phyloP scores from a whole-genome alignment of 192 early-diverging fungal genomes.

The Obelidium mucronatum region DNA sequence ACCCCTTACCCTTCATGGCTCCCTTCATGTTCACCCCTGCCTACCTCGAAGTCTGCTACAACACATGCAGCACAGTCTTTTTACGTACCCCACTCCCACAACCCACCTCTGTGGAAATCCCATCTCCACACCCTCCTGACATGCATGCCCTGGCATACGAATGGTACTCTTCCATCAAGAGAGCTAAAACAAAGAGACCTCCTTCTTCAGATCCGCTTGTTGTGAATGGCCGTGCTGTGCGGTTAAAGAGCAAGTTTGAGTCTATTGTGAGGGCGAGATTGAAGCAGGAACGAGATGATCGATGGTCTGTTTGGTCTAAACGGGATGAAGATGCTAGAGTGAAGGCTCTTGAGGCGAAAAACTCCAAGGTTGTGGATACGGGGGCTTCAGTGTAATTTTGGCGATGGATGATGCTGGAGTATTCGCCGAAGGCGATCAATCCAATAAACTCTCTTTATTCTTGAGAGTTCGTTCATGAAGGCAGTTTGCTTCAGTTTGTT shows the following conservation, averaged over 20 bases:
- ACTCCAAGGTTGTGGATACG: not conserved
- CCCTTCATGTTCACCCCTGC: slow-evolving; percentile 97
- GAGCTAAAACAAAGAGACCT: slow-evolving; percentile 42
- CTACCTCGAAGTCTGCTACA: slow-evolving; percentile 97
- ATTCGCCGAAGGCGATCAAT: no score
- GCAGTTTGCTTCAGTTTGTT: no score
- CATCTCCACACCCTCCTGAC: slow-evolving; percentile 91
- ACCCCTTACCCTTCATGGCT: slow-evolving; percentile 62
- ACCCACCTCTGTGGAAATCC: slow-evolving; percentile 86
- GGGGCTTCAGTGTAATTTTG: not conserved
- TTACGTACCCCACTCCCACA: slow-evolving; percentile 87
- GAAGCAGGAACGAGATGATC: slow-evolving; percentile 34
- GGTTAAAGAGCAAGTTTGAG: slow-evolving; percentile 61
- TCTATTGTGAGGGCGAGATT: slow-evolving; percentile 48
- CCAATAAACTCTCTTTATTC: no score
- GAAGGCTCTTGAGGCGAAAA: slow-evolving; percentile 8
- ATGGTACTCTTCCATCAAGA: slow-evolving; percentile 77
- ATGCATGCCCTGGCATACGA: slow-evolving; percentile 91
- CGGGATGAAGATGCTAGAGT: slow-evolving; percentile 25
- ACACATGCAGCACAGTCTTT: slow-evolving; percentile 88
- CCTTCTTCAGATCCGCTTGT: slow-evolving; percentile 44
- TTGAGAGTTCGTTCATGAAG: no score
- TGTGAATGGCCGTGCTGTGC: slow-evolving; percentile 46
- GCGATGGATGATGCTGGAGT: not conserved
- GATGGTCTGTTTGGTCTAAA: slow-evolving; percentile 10